A percentile compares a stretch with the other conserved stretches of the same genome.
Conservation (phyloP, 1,284 basidiomycete species). For the Leccinum fallax region DNA sequence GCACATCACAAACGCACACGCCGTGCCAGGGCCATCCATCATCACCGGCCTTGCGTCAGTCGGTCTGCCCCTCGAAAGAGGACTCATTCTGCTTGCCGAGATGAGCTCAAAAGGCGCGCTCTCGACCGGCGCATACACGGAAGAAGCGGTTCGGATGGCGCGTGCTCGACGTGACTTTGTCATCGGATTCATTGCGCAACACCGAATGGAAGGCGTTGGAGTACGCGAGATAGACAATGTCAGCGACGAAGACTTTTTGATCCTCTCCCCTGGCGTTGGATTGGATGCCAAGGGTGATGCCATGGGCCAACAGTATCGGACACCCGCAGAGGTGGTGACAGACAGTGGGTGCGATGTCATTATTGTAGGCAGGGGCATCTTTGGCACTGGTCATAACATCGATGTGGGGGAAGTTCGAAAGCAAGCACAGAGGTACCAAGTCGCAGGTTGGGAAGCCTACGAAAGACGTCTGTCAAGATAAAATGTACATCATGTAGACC, state of each 20-base stretch:
- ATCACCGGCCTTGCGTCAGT: conserved; percentile 87
- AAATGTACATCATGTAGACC: background rate
- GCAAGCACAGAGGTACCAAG: conserved; percentile 83
- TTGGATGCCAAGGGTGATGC: conserved; percentile 82
- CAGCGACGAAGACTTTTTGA: conserved; percentile 77
- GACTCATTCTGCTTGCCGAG: conserved; percentile 91
- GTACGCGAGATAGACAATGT: conserved; percentile 34
- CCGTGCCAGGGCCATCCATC: conserved; percentile 92
- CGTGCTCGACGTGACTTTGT: conserved; percentile 83
- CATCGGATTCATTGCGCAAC: conserved; percentile 93
- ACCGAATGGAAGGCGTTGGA: conserved; percentile 74
- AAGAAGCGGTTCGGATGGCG: conserved; percentile 87
- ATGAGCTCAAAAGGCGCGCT: conserved; percentile 95
- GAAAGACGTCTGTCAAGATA: conserved; percentile 30
- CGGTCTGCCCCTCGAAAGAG: conserved; percentile 79
- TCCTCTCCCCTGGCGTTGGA: conserved; percentile 93
- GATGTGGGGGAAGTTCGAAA: conserved; percentile 60
- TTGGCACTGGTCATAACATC: conserved; percentile 70
- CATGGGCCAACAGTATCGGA: conserved; percentile 97
- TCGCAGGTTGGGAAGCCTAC: conserved; percentile 93
- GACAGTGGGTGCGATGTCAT: conserved; percentile 95
- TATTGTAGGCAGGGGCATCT: conserved; percentile 96
- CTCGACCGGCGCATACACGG: conserved; percentile 84
- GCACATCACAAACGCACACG: conserved; percentile 97
- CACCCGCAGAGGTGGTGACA: conserved; percentile 83